Percentiles rank a stretch among this genome's conserved stretches.
phyloP scores from a whole-genome alignment of 2,329 filamentous ascomycete species.

The Ophiostoma tasmaniense region DNA sequence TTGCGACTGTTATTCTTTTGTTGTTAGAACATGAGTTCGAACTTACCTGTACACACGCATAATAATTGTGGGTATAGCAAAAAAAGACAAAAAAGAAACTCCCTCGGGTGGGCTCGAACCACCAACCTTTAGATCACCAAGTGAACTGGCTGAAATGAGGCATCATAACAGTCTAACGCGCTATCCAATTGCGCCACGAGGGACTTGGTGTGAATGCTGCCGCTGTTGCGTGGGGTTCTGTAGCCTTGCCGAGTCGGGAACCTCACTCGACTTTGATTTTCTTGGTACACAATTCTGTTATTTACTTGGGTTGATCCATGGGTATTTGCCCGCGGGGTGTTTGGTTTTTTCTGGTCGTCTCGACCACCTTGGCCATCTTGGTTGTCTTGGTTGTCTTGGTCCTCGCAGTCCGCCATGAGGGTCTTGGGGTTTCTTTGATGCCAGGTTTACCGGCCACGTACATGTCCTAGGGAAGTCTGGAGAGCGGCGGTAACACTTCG shows the following conservation, averaged over 20 bases:
- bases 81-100: background rate
- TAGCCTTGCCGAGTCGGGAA: background rate
- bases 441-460: background rate
- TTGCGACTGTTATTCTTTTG: background rate
- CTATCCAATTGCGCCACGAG: slow-evolving; percentile 7
- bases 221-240: background rate
- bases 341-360: background rate
- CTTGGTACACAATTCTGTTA: background rate
- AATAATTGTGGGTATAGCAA: background rate
- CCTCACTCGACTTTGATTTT: too few species aligned
- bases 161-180: slow-evolving; percentile 4
- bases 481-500: background rate
- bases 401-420: too few species aligned
- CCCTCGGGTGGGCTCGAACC: slow-evolving; percentile 6
- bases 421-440: background rate
- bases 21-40: too few species aligned
- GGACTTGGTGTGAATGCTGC: background rate
- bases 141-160: background rate
- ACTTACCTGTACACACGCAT: too few species aligned
- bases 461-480: background rate
- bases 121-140: slow-evolving; percentile 4
- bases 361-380: background rate
- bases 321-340: background rate
- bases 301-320: background rate
- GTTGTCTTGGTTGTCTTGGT: background rate